Percentiles rank a stretch among this genome's conserved stretches.
These are phyloP conservation scores for Fusarium virguliforme DNA, from an alignment of 2,329 filamentous ascomycete genomes.

Conservation along the genomic window DNA sequence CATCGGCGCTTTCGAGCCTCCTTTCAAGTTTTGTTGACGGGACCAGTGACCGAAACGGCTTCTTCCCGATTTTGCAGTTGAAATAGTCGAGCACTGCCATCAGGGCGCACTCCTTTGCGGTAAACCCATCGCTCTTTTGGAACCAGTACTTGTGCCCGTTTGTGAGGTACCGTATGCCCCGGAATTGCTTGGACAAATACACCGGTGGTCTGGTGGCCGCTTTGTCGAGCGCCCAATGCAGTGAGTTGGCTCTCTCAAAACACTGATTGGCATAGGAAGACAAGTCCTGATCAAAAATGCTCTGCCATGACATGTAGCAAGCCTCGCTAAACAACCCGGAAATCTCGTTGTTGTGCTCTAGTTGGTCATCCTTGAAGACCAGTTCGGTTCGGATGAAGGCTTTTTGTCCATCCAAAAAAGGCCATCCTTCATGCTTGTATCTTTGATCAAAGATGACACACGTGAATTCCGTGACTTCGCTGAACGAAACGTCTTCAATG, in stretches of 20 bases:
- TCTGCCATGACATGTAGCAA: slow-evolving; percentile 6
- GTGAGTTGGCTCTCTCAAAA: neutral
- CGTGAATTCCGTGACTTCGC: neutral
- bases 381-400: neutral
- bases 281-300: neutral
- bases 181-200: neutral
- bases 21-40: neutral
- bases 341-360: neutral
- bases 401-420: neutral
- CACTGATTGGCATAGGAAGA: neutral
- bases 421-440: neutral
- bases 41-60: neutral
- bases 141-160: slow-evolving; percentile 9
- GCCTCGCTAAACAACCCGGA: neutral
- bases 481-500: neutral
- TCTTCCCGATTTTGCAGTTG: neutral
- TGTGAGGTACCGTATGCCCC: neutral
- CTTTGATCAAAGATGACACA: neutral
- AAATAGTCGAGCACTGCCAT: neutral
- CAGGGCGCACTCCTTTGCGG: neutral
- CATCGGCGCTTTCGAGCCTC: neutral
- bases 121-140: neutral
- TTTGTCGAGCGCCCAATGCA: neutral
- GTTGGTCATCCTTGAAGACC: neutral
- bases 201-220: neutral